These are phyloP conservation scores for Letharia columbiana DNA, from an alignment of 495 filamentous ascomycete genomes.

Conservation along the genomic window DNA sequence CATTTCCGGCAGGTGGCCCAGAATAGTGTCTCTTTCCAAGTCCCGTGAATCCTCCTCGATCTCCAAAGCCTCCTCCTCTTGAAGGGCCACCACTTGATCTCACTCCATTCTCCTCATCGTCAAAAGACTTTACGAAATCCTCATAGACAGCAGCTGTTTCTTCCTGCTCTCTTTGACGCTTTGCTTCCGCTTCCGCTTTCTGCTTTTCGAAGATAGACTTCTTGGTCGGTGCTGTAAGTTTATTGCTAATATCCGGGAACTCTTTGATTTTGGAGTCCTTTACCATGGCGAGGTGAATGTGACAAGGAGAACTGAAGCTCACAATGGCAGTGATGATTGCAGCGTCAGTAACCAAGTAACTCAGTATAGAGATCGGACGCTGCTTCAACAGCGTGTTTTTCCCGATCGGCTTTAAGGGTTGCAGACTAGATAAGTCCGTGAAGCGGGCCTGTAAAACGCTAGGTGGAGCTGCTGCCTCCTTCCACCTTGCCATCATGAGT, in stretches of 20 bases:
- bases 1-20: conserved; percentile 34
- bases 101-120: conserved; percentile 47
- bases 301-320: not conserved
- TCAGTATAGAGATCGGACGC: not conserved
- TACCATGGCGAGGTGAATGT: conserved; percentile 27
- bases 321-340: not conserved
- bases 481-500: not conserved
- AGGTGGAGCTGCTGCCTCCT: not conserved
- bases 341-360: not conserved
- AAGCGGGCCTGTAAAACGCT: not conserved
- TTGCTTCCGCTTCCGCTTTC: conserved; percentile 88
- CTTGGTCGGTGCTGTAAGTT: conserved; percentile 74
- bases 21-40: conserved; percentile 51
- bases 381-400: not conserved
- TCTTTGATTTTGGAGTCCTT: conserved; percentile 43
- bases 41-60: conserved; percentile 35
- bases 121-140: conserved; percentile 86
- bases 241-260: conserved; percentile 79
- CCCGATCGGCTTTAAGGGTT: not conserved
- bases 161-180: conserved; percentile 74
- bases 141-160: conserved; percentile 87
- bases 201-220: conserved; percentile 89
- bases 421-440: not conserved
- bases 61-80: conserved; percentile 28
- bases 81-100: conserved; percentile 11